These are phyloP conservation scores for Coffea eugenioides DNA, from an alignment of 257 asterid species.

Conservation along the genomic window DNA sequence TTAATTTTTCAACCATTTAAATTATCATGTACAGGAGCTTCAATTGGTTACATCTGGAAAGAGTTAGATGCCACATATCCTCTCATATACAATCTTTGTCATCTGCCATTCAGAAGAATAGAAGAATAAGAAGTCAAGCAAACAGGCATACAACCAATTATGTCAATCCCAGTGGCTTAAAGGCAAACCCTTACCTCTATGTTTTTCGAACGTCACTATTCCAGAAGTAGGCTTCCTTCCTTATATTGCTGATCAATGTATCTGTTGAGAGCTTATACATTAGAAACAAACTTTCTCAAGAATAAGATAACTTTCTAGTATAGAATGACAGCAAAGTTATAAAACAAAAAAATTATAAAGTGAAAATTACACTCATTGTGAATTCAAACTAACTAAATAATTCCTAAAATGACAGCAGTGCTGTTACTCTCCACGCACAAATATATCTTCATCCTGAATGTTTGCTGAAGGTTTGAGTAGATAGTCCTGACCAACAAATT, in stretches of 20 bases:
- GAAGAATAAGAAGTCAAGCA: not conserved
- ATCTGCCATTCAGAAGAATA: not conserved
- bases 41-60: not conserved
- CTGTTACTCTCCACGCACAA: not conserved
- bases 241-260: not conserved
- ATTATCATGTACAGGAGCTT: not conserved
- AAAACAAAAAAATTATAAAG: not conserved
- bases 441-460: not conserved
- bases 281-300: not conserved
- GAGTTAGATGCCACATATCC: not conserved
- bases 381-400: not conserved
- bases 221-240: not conserved
- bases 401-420: not conserved
- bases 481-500: not conserved
- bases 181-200: not conserved
- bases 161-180: not conserved
- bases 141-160: not conserved
- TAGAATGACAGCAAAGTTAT: not conserved
- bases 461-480: not conserved
- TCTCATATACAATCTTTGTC: not conserved
- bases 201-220: not conserved
- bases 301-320: not conserved
- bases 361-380: not conserved
- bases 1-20: not conserved
- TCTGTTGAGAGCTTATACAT: not conserved